Evolutionary conservation across 139 green algal species (phyloP).

Genomic region (Coccomyxa sp.): DNA sequence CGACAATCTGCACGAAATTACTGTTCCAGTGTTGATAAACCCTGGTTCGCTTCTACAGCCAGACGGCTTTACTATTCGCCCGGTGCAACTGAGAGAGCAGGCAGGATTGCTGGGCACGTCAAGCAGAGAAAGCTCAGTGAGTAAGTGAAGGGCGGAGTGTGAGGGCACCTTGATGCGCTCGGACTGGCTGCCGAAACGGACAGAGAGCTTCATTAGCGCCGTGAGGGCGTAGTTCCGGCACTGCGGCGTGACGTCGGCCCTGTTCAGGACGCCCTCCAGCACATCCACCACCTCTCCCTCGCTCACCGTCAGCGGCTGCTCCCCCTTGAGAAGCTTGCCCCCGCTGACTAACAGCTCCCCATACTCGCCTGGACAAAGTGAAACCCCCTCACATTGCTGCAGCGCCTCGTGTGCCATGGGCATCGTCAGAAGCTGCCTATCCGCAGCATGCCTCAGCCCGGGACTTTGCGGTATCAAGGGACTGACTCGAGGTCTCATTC

Average conservation of each 20-base stretch:
- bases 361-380: conserved; percentile 60
- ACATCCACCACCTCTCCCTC: conserved; percentile 56
- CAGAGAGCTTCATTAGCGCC: conserved; percentile 81
- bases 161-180: conserved; percentile 9
- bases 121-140: too few species aligned
- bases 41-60: too few species aligned
- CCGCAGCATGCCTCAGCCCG: too few species aligned
- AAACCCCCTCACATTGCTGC: neutral
- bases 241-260: neutral
- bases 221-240: conserved; percentile 69
- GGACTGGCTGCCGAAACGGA: conserved; percentile 49
- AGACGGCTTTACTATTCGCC: too few species aligned
- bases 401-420: neutral
- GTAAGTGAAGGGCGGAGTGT: too few species aligned
- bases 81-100: too few species aligned
- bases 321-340: conserved; percentile 56
- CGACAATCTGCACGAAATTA: too few species aligned
- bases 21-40: too few species aligned
- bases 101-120: too few species aligned
- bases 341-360: conserved; percentile 77
- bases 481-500: too few species aligned
- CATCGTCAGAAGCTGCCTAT: too few species aligned
- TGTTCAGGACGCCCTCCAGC: conserved; percentile 43
- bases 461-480: too few species aligned
- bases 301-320: conserved; percentile 41